These are phyloP conservation scores for Nothomitra cinnamomea DNA, from an alignment of 2,329 filamentous ascomycete genomes.

Conservation along the genomic window DNA sequence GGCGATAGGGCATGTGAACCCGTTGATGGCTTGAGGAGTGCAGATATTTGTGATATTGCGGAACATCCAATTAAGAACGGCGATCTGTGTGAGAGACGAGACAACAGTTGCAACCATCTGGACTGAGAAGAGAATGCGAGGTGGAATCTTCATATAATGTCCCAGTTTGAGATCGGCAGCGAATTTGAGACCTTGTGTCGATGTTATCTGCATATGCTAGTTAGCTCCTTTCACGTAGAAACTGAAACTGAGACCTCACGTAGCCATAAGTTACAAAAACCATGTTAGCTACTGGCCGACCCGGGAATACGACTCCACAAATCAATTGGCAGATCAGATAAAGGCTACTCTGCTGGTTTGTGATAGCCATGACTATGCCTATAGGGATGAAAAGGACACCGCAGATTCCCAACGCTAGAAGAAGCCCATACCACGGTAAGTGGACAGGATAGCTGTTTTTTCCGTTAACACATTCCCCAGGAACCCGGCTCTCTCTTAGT, in stretches of 20 bases:
- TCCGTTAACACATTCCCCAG: slow-evolving; percentile 1
- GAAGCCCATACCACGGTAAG: slow-evolving; percentile 71
- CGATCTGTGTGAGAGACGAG: slow-evolving; percentile 66
- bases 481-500: not conserved
- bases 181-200: slow-evolving; percentile 78
- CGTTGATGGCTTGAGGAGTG: slow-evolving; percentile 63
- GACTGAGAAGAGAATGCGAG: slow-evolving; percentile 59
- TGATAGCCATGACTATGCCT: slow-evolving; percentile 85
- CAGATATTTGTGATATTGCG: slow-evolving; percentile 59
- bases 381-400: slow-evolving; percentile 76
- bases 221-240: not conserved
- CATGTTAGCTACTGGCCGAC: slow-evolving; percentile 80
- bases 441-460: slow-evolving; percentile 52
- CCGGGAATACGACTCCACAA: slow-evolving; percentile 66
- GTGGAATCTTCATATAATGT: slow-evolving; percentile 78
- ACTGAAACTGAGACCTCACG: slow-evolving; percentile 11
- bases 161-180: slow-evolving; percentile 74
- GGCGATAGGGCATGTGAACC: slow-evolving; percentile 75
- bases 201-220: slow-evolving; percentile 41
- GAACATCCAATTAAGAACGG: slow-evolving; percentile 84
- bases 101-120: slow-evolving; percentile 61
- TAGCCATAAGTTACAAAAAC: slow-evolving; percentile 86
- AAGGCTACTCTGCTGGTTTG: slow-evolving; percentile 74
- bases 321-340: slow-evolving; percentile 77
- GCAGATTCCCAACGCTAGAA: slow-evolving; percentile 63